phyloP scores from a whole-genome alignment of 2,329 filamentous ascomycete species.

The Calonectria ilicicola region DNA sequence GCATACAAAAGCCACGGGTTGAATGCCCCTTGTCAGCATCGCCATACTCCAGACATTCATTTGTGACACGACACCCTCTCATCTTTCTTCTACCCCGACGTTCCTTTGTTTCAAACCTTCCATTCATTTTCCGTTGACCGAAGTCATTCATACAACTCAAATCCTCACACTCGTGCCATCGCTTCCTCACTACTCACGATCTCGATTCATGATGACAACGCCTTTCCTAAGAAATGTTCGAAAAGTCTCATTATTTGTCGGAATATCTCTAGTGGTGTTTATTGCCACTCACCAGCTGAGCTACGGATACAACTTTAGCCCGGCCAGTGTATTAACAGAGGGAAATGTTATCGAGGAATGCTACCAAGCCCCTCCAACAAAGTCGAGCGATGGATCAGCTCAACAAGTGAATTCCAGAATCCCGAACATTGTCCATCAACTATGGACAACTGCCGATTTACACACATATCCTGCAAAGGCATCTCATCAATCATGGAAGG shows the following conservation, averaged over 20 bases:
- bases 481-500: background rate
- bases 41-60: background rate
- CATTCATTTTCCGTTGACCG: background rate
- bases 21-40: too few species aligned
- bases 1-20: background rate
- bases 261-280: background rate
- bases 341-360: background rate
- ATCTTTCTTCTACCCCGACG: background rate
- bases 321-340: background rate
- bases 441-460: background rate
- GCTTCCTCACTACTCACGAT: too few species aligned
- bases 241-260: background rate
- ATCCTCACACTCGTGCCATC: background rate
- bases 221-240: background rate
- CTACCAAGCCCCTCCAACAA: background rate
- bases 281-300: background rate
- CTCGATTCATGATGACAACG: background rate
- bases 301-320: background rate
- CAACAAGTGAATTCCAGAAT: background rate
- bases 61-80: background rate
- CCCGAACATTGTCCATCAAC: background rate
- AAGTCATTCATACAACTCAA: background rate
- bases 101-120: background rate
- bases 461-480: background rate
- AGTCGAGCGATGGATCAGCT: background rate